These are phyloP conservation scores for Metschnikowia aberdeeniae DNA, from an alignment of 805 yeast genomes.

Conservation along the genomic window DNA sequence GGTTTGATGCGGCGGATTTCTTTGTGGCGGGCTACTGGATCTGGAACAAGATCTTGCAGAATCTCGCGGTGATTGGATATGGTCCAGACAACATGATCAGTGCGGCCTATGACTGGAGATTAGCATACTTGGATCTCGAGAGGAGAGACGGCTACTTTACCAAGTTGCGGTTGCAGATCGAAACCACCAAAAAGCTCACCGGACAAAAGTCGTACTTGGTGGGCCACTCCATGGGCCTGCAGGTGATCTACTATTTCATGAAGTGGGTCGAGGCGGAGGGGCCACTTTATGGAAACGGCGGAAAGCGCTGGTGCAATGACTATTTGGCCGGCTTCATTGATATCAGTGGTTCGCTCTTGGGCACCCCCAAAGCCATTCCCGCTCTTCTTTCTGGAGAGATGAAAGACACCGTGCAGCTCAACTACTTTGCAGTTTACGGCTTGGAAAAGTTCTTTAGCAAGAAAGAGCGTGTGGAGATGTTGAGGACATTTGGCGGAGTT, in stretches of 20 bases:
- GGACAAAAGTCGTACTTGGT: slow-evolving; percentile 70
- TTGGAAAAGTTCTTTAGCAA: slow-evolving; percentile 90
- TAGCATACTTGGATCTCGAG: slow-evolving; percentile 85
- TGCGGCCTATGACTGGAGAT: slow-evolving; percentile 96
- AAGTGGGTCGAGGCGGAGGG: slow-evolving; percentile 97
- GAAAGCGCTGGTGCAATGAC: slow-evolving; percentile 80
- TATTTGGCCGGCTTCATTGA: slow-evolving; percentile 79
- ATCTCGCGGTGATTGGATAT: slow-evolving; percentile 89
- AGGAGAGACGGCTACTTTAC: slow-evolving; percentile 82
- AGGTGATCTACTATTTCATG: slow-evolving; percentile 79
- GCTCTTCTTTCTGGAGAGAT: slow-evolving; percentile 96
- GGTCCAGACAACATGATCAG: slow-evolving; percentile 86
- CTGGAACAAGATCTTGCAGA: slow-evolving; percentile 95
- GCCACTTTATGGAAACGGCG: slow-evolving; percentile 82
- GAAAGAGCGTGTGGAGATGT: slow-evolving; percentile 80
- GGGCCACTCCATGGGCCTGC: slow-evolving; percentile 98
- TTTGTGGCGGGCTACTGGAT: slow-evolving; percentile 98
- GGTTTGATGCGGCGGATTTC: slow-evolving; percentile 95
- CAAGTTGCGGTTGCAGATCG: slow-evolving; percentile 69
- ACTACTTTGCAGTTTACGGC: slow-evolving; percentile 89
- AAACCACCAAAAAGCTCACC: slow-evolving; percentile 46
- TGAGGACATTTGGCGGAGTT: slow-evolving; percentile 87
- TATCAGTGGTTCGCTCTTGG: slow-evolving; percentile 84
- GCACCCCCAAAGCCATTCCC: slow-evolving; percentile 91
- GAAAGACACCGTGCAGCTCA: slow-evolving; percentile 95